Evolutionary conservation across 2,329 filamentous ascomycete species (phyloP).

Genomic region (Westerdykella aurantiaca): DNA sequence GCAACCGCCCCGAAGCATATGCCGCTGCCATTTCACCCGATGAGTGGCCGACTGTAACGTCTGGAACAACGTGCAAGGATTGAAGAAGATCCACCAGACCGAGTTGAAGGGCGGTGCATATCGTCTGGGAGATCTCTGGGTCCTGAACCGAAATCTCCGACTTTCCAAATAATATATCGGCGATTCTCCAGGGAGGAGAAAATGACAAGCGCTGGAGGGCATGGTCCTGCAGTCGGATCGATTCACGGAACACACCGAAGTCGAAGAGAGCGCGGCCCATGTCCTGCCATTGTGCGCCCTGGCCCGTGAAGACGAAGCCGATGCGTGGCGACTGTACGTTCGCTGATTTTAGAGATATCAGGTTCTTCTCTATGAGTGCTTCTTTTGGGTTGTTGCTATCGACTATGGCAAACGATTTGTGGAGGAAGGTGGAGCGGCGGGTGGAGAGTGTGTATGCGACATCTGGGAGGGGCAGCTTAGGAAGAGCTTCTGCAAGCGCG

Average conservation of each 20-base stretch:
- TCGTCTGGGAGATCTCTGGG: slow-evolving; percentile 13
- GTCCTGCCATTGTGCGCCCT: slow-evolving; percentile 10
- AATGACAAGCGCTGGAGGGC: slow-evolving; percentile 5
- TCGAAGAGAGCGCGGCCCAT: slow-evolving; percentile 9
- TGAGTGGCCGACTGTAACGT: slow-evolving; percentile 15
- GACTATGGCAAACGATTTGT: slow-evolving; percentile 7
- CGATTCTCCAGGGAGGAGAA: slow-evolving; percentile 7
- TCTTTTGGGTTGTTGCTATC: background rate
- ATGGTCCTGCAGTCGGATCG: slow-evolving; percentile 5
- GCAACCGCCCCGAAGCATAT: slow-evolving; percentile 14
- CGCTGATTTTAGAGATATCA: background rate
- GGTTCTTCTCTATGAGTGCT: background rate
- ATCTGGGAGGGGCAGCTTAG: slow-evolving; percentile 4
- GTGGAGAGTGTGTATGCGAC: slow-evolving; percentile 13
- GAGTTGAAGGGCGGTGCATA: slow-evolving; percentile 21
- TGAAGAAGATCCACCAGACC: slow-evolving; percentile 15
- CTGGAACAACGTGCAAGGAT: slow-evolving; percentile 8
- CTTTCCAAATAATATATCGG: slow-evolving; percentile 8
- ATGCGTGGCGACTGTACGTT: slow-evolving; percentile 7
- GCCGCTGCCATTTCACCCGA: slow-evolving; percentile 25
- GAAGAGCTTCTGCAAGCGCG: background rate
- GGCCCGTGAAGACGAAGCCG: slow-evolving; percentile 14
- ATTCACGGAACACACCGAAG: slow-evolving; percentile 4
- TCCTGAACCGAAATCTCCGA: slow-evolving; percentile 5
- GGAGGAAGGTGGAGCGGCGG: slow-evolving; percentile 2